Percentiles rank a stretch among this genome's conserved stretches.
Conservation (phyloP, 495 filamentous ascomycete species). For the Mycothermus thermophilus region DNA sequence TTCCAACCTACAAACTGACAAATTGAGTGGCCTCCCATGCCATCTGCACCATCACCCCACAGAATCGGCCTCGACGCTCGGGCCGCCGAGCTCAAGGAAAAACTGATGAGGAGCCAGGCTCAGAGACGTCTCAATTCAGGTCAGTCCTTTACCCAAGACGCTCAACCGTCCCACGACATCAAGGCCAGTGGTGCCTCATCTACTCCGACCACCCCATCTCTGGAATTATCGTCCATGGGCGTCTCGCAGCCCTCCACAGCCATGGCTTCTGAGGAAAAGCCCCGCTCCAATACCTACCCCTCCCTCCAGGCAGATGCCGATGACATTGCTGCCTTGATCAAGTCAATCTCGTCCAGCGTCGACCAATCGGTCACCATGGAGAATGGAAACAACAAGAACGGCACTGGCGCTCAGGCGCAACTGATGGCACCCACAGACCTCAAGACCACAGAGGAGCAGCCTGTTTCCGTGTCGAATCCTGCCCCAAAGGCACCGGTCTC, state of each 20-base stretch:
- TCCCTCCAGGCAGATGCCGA: slow-evolving; percentile 11
- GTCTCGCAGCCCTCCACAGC: too few relatives aligned
- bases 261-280: too few relatives aligned
- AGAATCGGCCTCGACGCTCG: slow-evolving; percentile 11
- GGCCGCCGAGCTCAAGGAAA: slow-evolving; percentile 16
- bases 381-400: neutral
- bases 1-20: neutral
- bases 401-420: neutral
- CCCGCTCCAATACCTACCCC: neutral
- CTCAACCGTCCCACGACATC: too few relatives aligned
- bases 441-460: neutral
- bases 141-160: neutral
- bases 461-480: neutral
- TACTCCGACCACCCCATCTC: too few relatives aligned
- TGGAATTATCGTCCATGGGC: too few relatives aligned
- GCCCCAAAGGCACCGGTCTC: neutral
- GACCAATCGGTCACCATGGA: neutral
- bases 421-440: neutral
- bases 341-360: slow-evolving; percentile 7
- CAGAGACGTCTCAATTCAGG: slow-evolving; percentile 2
- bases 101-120: slow-evolving; percentile 8
- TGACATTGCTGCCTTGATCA: slow-evolving; percentile 16
- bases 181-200: too few relatives aligned
- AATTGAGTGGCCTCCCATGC: neutral
- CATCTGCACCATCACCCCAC: neutral